These are phyloP conservation scores for Tricholoma furcatifolium DNA, from an alignment of 768 basidiomycete genomes.

Conservation along the genomic window DNA sequence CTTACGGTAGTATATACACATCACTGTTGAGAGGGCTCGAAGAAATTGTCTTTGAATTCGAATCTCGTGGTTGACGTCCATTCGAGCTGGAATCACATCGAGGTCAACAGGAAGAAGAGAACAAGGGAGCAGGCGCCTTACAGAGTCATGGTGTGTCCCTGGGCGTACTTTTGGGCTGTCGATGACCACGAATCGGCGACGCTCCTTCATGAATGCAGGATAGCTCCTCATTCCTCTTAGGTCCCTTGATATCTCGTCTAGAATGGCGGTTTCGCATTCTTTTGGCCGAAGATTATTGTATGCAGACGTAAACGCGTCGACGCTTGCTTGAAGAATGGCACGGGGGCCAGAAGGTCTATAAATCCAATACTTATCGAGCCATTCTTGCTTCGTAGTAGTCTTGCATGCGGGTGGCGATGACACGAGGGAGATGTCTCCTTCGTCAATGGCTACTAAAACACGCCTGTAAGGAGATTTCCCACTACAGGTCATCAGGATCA, in stretches of 20 bases:
- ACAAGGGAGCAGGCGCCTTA: slow-evolving; percentile 32
- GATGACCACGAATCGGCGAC: slow-evolving; percentile 68
- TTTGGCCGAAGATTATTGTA: slow-evolving; percentile 33
- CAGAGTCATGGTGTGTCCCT: slow-evolving; percentile 36
- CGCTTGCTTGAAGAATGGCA: slow-evolving; percentile 42
- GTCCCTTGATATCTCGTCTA: slow-evolving; percentile 47
- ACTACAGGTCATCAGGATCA: slow-evolving; percentile 25
- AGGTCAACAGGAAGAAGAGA: neutral
- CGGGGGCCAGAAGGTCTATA: slow-evolving; percentile 30
- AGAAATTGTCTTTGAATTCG: slow-evolving; percentile 61
- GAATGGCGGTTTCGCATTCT: slow-evolving; percentile 37
- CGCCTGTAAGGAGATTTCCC: slow-evolving; percentile 35
- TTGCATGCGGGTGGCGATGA: slow-evolving; percentile 40
- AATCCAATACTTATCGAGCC: slow-evolving; percentile 37
- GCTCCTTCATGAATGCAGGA: slow-evolving; percentile 55
- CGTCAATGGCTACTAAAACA: slow-evolving; percentile 49
- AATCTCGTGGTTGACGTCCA: slow-evolving; percentile 46
- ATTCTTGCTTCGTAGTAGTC: slow-evolving; percentile 24
- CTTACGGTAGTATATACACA: slow-evolving; percentile 1
- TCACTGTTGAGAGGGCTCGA: slow-evolving; percentile 18
- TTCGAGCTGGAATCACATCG: slow-evolving; percentile 46
- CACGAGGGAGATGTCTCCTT: slow-evolving; percentile 54
- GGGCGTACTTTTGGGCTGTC: slow-evolving; percentile 33
- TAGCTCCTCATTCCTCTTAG: slow-evolving; percentile 57
- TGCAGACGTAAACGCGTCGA: slow-evolving; percentile 36